Evolutionary conservation across 169 alveolate species (phyloP).

Genomic region (Eimeria acervulina): DNA sequence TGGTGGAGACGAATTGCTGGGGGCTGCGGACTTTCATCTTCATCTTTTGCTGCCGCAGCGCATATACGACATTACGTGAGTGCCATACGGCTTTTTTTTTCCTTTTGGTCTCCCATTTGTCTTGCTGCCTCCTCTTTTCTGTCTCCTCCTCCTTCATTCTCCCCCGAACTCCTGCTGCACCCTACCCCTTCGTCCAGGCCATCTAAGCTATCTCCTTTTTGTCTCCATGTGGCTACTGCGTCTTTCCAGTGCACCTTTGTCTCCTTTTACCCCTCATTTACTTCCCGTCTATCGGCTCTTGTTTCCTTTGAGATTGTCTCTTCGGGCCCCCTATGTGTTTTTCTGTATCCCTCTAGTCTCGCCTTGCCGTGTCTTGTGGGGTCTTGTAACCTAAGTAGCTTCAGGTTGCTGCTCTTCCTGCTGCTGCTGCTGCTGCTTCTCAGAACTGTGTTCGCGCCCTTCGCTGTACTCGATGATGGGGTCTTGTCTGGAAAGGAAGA

Average conservation of each 20-base stretch:
- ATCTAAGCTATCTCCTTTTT: background rate
- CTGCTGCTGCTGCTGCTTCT: background rate
- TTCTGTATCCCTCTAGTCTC: background rate
- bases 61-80: slow-evolving; percentile 74
- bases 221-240: background rate
- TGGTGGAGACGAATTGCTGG: slow-evolving; percentile 74
- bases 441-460: slow-evolving; percentile 41
- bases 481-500: slow-evolving; percentile 45
- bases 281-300: background rate
- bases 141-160: background rate
- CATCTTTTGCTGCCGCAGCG: slow-evolving; percentile 64
- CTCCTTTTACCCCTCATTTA: background rate
- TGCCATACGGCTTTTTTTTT: background rate
- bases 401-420: background rate
- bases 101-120: background rate
- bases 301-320: background rate
- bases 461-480: slow-evolving; percentile 49
- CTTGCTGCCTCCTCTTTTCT: background rate
- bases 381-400: background rate
- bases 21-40: slow-evolving; percentile 61
- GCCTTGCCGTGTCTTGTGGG: background rate
- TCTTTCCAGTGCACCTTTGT: background rate
- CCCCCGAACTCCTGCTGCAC: no score
- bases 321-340: background rate
- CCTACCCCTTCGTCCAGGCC: no score